These are phyloP conservation scores for Ensete ventricosum DNA, from an alignment of 176 grass and related monocot genomes.

Conservation along the genomic window DNA sequence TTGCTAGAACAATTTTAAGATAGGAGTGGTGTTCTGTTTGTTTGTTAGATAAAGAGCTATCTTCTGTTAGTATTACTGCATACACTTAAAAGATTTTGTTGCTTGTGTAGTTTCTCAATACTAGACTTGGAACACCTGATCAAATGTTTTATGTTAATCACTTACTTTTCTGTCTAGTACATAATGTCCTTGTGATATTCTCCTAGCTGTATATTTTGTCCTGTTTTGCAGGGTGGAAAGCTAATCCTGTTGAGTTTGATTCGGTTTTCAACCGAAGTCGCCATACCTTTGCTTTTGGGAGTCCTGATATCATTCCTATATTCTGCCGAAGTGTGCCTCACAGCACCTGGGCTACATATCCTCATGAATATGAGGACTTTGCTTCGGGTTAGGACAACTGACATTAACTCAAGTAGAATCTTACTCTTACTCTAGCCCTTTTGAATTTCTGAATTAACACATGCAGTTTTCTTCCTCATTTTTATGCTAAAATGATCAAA, in stretches of 20 bases:
- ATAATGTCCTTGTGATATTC: background rate
- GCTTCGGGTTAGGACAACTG: conserved; percentile 56
- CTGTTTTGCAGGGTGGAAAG: conserved; percentile 69
- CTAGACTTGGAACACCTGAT: background rate
- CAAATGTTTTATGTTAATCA: background rate
- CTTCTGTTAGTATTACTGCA: background rate
- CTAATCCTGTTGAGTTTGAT: conserved; percentile 96
- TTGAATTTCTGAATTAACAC: too few species aligned
- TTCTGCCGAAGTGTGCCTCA: conserved; percentile 73
- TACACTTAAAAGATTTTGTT: background rate
- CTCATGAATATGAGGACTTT: conserved; percentile 84
- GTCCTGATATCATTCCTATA: conserved; percentile 93
- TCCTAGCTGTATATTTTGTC: background rate
- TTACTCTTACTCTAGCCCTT: background rate
- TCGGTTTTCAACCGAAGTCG: conserved; percentile 84
- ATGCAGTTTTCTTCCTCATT: background rate
- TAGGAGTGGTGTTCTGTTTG: background rate
- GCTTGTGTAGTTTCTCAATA: background rate
- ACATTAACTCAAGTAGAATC: background rate
- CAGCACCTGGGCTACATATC: conserved; percentile 73
- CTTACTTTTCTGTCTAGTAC: background rate
- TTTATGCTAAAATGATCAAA: background rate
- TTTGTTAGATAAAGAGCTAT: background rate
- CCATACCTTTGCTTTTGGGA: conserved; percentile 69
- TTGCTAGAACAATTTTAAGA: background rate